phyloP scores from a whole-genome alignment of 2,329 filamentous ascomycete genomes.

The Fusarium palustre region DNA sequence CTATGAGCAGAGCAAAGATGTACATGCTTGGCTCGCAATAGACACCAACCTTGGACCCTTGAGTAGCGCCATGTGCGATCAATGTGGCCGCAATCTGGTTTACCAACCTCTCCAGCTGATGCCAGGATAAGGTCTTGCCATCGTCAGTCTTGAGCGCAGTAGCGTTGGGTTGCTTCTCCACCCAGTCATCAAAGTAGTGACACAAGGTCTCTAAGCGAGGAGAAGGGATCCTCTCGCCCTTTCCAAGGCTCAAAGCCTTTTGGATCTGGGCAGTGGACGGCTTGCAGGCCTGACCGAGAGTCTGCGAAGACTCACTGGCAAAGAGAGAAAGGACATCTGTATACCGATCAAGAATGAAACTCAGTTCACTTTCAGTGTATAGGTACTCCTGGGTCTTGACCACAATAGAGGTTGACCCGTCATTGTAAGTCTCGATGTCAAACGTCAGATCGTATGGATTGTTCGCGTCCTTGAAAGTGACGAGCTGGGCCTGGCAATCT shows the following conservation, averaged over 20 bases:
- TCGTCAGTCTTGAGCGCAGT: not conserved
- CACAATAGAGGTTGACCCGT: not conserved
- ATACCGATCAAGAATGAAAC: not conserved
- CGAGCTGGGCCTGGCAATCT: conserved; percentile 1
- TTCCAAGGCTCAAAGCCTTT: not conserved
- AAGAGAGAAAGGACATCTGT: not conserved
- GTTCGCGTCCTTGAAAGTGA: conserved; percentile 1
- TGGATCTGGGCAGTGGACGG: not conserved
- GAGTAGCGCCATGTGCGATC: not conserved
- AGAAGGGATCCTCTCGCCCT: not conserved
- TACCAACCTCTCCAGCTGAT: not conserved
- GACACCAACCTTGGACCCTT: not conserved
- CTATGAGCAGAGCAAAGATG: not conserved
- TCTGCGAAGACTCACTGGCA: not conserved
- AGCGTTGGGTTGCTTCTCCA: not conserved
- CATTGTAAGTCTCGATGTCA: not conserved
- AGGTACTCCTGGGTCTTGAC: conserved; percentile 8
- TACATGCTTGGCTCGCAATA: conserved; percentile 5
- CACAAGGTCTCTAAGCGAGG: not conserved
- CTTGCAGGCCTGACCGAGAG: not conserved
- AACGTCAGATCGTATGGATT: conserved; percentile 6
- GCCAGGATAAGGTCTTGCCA: not conserved
- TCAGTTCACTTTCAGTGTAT: not conserved
- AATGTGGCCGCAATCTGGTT: not conserved
- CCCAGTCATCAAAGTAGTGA: conserved; percentile 3